phyloP scores from a whole-genome alignment of 352 stramenopile genomes.

The Pythium myriotylum region DNA sequence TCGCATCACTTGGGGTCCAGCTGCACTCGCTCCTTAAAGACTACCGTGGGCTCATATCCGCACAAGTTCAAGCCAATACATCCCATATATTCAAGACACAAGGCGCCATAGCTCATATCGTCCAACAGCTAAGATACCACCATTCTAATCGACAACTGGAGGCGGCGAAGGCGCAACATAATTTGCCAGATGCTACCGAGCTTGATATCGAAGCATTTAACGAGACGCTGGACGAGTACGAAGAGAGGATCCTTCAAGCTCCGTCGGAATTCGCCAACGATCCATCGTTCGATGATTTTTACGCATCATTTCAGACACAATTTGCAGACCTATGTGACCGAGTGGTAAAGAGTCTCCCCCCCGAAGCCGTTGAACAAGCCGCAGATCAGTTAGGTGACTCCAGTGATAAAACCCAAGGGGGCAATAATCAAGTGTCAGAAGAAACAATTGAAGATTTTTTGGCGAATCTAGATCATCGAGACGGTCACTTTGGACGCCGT shows the following conservation, averaged over 20 bases:
- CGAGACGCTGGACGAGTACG: slow-evolving; percentile 35
- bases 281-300: slow-evolving; percentile 30
- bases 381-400: neutral
- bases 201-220: slow-evolving; percentile 8
- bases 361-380: neutral
- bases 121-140: slow-evolving; percentile 31
- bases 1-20: slow-evolving; percentile 19
- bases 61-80: slow-evolving; percentile 45
- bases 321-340: slow-evolving; percentile 40
- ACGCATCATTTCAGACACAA: slow-evolving; percentile 30
- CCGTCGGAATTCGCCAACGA: slow-evolving; percentile 9
- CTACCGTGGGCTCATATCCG: slow-evolving; percentile 40
- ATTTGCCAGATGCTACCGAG: neutral
- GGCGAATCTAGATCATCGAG: neutral
- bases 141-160: neutral
- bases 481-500: neutral
- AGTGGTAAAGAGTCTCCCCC: slow-evolving; percentile 30
- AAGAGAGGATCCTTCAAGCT: slow-evolving; percentile 19
- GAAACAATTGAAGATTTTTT: neutral
- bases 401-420: neutral
- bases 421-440: neutral
- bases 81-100: slow-evolving; percentile 54
- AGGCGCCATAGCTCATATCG: slow-evolving; percentile 36
- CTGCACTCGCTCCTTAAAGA: slow-evolving; percentile 40
- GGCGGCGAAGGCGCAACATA: neutral